Evolutionary conservation across 768 basidiomycete genomes (phyloP).

Genomic region (Neoboletus magnificus): DNA sequence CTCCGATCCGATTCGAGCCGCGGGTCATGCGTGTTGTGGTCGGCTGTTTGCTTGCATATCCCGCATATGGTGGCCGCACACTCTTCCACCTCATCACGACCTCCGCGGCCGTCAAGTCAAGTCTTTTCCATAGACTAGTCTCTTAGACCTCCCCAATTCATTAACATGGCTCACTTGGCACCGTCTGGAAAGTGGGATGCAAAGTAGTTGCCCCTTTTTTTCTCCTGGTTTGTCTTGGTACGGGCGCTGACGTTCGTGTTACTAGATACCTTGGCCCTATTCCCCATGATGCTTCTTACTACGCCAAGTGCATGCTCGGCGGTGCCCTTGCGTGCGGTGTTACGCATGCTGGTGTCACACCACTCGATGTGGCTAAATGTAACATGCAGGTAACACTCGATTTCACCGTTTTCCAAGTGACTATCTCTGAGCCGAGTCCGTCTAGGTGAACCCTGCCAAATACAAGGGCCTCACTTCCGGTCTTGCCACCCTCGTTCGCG

Average conservation of each 20-base stretch:
- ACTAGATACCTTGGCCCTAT: slow-evolving; percentile 67
- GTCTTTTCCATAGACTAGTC: slow-evolving; percentile 20
- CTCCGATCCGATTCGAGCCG: slow-evolving; percentile 11
- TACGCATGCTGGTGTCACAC: slow-evolving; percentile 86
- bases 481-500: slow-evolving; percentile 64
- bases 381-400: slow-evolving; percentile 76
- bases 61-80: background rate
- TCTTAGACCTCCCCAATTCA: slow-evolving; percentile 32
- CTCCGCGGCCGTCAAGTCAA: slow-evolving; percentile 13
- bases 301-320: slow-evolving; percentile 84
- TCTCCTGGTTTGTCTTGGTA: background rate
- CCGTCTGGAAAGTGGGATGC: slow-evolving; percentile 70
- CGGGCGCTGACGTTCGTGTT: slow-evolving; percentile 1
- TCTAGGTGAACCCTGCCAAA: slow-evolving; percentile 78
- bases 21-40: slow-evolving; percentile 1
- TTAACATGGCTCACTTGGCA: slow-evolving; percentile 48
- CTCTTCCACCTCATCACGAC: slow-evolving; percentile 21
- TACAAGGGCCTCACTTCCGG: slow-evolving; percentile 64
- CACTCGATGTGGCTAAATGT: slow-evolving; percentile 85
- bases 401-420: too few species aligned
- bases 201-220: slow-evolving; percentile 40
- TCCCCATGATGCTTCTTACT: slow-evolving; percentile 72
- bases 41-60: slow-evolving; percentile 1
- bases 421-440: too few species aligned
- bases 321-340: slow-evolving; percentile 84